Evolutionary conservation across 208 protist genomes (phyloP), one percentile per base, ranked within the genome.

Genomic region (Acanthamoeba lenticulata): DNA sequence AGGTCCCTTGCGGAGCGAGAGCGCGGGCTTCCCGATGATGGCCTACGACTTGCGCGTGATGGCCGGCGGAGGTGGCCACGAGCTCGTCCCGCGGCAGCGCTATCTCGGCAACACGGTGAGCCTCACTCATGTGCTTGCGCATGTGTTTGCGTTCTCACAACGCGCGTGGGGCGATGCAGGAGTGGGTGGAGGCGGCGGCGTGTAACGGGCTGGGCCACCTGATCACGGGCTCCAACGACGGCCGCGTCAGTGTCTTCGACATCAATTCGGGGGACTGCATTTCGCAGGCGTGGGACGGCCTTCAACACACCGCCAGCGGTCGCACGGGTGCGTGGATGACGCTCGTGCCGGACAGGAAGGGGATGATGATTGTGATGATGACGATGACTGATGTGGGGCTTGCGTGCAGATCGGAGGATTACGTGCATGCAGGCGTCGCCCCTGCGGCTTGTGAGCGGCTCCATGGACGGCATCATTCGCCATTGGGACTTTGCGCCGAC

Each of bases 341-440:
- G n/a, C n/a, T n/a, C n/a, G n/a, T n/a, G n/a, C n/a, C n/a, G n/a
- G n/a, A n/a, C n/a, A n/a, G n/a, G n/a, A n/a, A n/a, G n/a, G n/a
- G n/a, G n/a, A n/a, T n/a, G n/a, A n/a, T n/a, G n/a, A n/a, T n/a
- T n/a, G n/a, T n/a, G n/a, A n/a, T n/a, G n/a, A n/a, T n/a, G n/a
- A n/a, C n/a, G n/a, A n/a, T n/a, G n/a, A n/a, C n/a, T n/a, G n/a
- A 32, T n/a, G 24, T n/a, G 55, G 4, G 24, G 55, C 19, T 19
- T 62, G 55, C 0, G 29, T 19, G 6, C n/a, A 81, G 40, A 40
- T 47, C 17, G 69, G 36, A 81, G 69, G 21, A 81, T 81, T 36
- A 81, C 69, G 69, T 81, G 69, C 69, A 42, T 81, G 32, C 69
- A 81, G 38, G 69, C 38, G 6, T 81, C 69, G 69, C 69, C 69